Evolutionary conservation across 441 rosid genomes (phyloP).

Genomic region (Theobroma grandiflorum): DNA sequence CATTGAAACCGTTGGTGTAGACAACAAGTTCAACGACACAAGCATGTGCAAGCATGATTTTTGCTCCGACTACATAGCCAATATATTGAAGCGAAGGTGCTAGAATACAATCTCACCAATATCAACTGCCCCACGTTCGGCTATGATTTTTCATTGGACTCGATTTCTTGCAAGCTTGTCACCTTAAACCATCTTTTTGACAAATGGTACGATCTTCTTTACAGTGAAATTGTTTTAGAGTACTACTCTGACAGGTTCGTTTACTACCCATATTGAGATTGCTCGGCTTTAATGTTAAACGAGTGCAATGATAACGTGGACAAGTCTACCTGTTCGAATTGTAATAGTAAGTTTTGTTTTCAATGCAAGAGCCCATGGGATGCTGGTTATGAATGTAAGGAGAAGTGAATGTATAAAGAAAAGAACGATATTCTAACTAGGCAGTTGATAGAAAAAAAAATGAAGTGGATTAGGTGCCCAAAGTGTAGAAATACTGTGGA

Average conservation of each 20-base stretch:
- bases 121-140: constrained; percentile 27
- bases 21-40: constrained; percentile 31
- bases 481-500: constrained; percentile 33
- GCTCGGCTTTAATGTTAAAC: constrained; percentile 31
- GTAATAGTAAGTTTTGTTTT: constrained; percentile 33
- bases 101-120: constrained; percentile 4
- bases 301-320: constrained; percentile 17
- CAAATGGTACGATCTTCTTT: constrained; percentile 39
- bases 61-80: constrained; percentile 38
- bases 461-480: constrained; percentile 31
- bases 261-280: constrained; percentile 32
- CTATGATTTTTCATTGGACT: constrained; percentile 22
- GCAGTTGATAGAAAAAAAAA: constrained; percentile 19
- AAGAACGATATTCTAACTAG: constrained; percentile 25
- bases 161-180: constrained; percentile 16
- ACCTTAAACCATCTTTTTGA: neutral
- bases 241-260: neutral
- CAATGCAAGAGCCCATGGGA: constrained; percentile 34
- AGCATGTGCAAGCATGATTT: constrained; percentile 33
- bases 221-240: constrained; percentile 17
- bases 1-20: constrained; percentile 31
- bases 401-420: constrained; percentile 6
- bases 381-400: constrained; percentile 28
- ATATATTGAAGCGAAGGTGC: constrained; percentile 16
- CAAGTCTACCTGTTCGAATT: constrained; percentile 32